A percentile compares a stretch with the other conserved stretches of the same genome.
These are phyloP conservation scores for Pseudoturritis turrita DNA, from an alignment of 345 rosid species.

Conservation along the genomic window DNA sequence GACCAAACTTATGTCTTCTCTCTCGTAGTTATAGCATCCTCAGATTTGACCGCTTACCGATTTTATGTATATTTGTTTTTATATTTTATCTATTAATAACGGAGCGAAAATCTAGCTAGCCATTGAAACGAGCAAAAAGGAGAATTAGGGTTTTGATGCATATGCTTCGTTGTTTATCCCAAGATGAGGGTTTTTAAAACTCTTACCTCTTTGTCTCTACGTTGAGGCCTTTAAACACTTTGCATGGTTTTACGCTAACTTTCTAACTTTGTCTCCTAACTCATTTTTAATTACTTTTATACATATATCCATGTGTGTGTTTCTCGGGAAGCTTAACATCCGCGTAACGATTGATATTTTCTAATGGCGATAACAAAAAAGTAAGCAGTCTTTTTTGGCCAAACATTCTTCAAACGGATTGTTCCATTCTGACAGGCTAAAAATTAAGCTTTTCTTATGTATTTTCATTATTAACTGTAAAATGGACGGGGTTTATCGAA, in stretches of 20 bases:
- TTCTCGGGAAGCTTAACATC: conserved; percentile 26
- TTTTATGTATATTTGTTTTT: neutral
- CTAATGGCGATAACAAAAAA: conserved; percentile 11
- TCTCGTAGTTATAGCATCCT: conserved; percentile 27
- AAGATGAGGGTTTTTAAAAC: conserved; percentile 11
- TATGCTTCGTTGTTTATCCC: conserved; percentile 35
- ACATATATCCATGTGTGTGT: conserved; percentile 6
- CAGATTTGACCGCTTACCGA: conserved; percentile 5
- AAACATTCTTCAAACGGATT: conserved; percentile 26
- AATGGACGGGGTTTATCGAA: neutral
- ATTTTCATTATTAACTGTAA: neutral
- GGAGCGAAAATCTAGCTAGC: conserved; percentile 19
- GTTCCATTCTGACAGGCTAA: conserved; percentile 15
- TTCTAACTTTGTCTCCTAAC: conserved; percentile 30
- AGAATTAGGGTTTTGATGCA: conserved; percentile 23
- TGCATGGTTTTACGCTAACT: conserved; percentile 34
- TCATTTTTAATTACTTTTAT: neutral
- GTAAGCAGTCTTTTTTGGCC: conserved; percentile 19
- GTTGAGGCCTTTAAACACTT: conserved; percentile 24
- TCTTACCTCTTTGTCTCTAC: conserved; percentile 27
- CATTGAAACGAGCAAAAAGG: conserved; percentile 12
- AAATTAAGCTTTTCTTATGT: neutral
- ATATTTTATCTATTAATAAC: neutral
- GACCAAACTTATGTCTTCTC: conserved; percentile 24
- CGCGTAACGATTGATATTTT: neutral